Base-by-base conservation (phyloP, 495 filamentous ascomycete species). In the Penicillium paradoxum region DNA sequence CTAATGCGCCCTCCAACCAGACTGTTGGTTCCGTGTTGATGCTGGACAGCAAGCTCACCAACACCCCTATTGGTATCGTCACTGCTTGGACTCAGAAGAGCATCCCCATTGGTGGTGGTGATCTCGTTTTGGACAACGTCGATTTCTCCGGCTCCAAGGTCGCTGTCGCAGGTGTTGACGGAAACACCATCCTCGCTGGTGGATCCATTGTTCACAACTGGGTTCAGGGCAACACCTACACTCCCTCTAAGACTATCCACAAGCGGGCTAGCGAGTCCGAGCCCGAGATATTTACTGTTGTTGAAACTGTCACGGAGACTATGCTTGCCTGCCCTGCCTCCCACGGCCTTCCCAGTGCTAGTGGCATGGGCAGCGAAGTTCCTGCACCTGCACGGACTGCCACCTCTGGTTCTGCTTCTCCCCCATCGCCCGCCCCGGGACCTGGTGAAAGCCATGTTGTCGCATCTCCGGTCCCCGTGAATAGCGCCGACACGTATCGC, bases 121-220 rank as follows among this genome's bases (percentile, higher is more conserved):
- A 86, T 8, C 74, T 95, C 19, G 74, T 96, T 39, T 66, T 97
- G 14, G 89, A 96, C 63, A 96, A 97, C 54, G 88, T 95, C 27
- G 86, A 89, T 59, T 86, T 96, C 64, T 72, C 67, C 19, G 79
- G 80, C 33, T 78, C 79, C 30, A 70, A 66, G 27, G 58, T 68
- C 21, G 83, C 79, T 38, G 80, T 89, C 10, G 74, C 76, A 29
- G 69, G 73, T 22, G 53, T 71, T 2, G 72, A 76, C 29, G 79
- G 79, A 14, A 73, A 72, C 14, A 78, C 72, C 4, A 80, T 96
- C 48, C 75, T 95, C 15, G 67, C 73, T 15, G 91, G 92, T 56
- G 86, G 87, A 49, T 76, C 82, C 15, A 82, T 84, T 44, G 76
- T 96, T 44, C 66, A 69, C 17, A 85, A 82, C 53, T 96, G 83